A percentile compares a stretch with the other conserved stretches of the same genome.
phyloP scores from a whole-genome alignment of 2,329 filamentous ascomycete species.

The Sclerotiophoma versabilis region DNA sequence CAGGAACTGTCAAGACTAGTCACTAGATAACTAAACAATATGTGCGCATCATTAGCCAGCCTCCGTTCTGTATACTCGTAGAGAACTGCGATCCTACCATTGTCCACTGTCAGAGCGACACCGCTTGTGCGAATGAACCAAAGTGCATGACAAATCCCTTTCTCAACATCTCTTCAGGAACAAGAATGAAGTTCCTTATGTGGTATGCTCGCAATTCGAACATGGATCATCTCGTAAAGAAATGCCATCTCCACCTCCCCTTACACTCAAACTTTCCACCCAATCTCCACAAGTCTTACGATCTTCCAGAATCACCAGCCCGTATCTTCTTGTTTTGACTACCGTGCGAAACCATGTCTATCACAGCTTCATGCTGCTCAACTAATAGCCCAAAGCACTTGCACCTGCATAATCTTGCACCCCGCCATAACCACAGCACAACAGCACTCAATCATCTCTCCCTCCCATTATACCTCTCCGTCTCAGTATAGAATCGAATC shows the following conservation, averaged over 20 bases:
- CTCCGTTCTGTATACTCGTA: neutral
- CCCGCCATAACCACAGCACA: neutral
- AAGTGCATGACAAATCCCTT: neutral
- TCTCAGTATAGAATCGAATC: constrained; percentile 73
- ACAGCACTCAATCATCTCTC: constrained; percentile 3
- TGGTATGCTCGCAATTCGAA: neutral
- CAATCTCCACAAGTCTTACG: neutral
- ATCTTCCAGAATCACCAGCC: neutral
- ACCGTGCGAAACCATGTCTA: neutral
- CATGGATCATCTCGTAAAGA: neutral
- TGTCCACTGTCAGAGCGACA: too few relatives aligned
- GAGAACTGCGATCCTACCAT: too few relatives aligned
- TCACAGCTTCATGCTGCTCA: neutral
- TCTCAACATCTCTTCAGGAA: neutral
- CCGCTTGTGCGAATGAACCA: neutral
- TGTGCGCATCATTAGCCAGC: neutral
- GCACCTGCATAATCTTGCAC: neutral
- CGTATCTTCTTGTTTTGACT: neutral
- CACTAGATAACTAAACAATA: neutral
- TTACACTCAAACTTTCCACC: neutral
- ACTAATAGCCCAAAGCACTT: neutral
- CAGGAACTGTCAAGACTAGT: neutral
- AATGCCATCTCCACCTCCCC: neutral
- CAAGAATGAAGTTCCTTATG: neutral
- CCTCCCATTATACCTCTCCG: constrained; percentile 53